These are phyloP conservation scores for Patellaria atrata DNA, from an alignment of 495 filamentous ascomycete species.

Conservation along the genomic window DNA sequence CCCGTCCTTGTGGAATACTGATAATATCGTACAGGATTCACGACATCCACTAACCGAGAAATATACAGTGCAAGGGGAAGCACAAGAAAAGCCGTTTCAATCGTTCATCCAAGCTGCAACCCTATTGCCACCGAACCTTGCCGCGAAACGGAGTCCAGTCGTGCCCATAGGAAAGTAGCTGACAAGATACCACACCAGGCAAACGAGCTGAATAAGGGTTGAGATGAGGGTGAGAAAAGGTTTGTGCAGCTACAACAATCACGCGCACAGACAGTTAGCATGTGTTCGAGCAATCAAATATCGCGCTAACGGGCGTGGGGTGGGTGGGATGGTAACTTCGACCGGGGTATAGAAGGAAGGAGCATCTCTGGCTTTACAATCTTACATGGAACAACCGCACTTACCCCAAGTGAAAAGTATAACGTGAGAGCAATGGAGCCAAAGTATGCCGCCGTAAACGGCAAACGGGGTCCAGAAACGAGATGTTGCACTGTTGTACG, in stretches of 20 bases:
- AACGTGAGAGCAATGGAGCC: conserved; percentile 82
- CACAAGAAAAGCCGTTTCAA: too few species aligned
- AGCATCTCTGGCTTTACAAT: too few species aligned
- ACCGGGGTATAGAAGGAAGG: too few species aligned
- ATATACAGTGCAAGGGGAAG: too few species aligned
- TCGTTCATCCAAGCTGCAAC: conserved; percentile 82
- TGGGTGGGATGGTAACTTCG: conserved; percentile 1
- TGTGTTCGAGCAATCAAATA: conserved; percentile 9
- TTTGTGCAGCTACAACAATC: conserved; percentile 48
- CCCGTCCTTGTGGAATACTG: too few species aligned
- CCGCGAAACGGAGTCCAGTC: conserved; percentile 72
- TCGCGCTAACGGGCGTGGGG: conserved; percentile 17
- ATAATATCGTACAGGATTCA: too few species aligned
- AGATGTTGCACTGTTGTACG: conserved; percentile 48
- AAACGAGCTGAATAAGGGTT: conserved; percentile 65
- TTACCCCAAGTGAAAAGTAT: conserved; percentile 82
- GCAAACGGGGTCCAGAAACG: conserved; percentile 67
- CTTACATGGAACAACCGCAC: too few species aligned
- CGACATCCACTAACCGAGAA: too few species aligned
- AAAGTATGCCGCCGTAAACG: conserved; percentile 95
- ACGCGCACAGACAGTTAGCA: conserved; percentile 19
- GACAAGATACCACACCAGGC: conserved; percentile 84
- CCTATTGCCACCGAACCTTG: conserved; percentile 67
- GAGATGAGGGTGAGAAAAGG: conserved; percentile 73
- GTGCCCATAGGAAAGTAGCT: conserved; percentile 98